Conservation (phyloP, 139 green algal genomes). For the Tetraselmis striata region DNA sequence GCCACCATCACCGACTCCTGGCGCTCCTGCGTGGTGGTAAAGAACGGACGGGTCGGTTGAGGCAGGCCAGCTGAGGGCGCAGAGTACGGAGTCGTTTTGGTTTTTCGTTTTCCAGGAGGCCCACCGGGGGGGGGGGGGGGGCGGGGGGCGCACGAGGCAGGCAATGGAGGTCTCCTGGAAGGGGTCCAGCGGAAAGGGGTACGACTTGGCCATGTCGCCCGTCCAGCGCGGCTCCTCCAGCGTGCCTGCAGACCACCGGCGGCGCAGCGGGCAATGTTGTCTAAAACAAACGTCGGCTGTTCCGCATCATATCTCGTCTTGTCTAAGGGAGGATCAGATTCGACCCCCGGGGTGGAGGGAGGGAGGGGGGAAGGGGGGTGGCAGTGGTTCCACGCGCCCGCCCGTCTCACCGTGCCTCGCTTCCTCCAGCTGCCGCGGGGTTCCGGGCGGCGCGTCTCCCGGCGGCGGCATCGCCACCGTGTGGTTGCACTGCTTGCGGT, state of each 20-base stretch:
- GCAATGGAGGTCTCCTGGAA: constrained; percentile 78
- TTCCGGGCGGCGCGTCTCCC: neutral
- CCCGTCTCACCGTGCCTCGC: neutral
- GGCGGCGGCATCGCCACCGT: neutral
- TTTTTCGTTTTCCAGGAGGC: no score
- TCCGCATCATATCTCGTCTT: no score
- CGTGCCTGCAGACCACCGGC: constrained; percentile 60
- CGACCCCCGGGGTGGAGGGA: no score
- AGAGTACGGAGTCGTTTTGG: no score
- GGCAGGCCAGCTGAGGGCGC: no score
- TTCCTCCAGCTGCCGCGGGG: neutral
- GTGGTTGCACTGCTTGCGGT: neutral
- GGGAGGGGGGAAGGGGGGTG: no score
- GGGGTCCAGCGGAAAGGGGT: constrained; percentile 82
- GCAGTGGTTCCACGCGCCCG: no score
- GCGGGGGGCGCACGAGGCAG: constrained; percentile 59
- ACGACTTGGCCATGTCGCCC: constrained; percentile 63
- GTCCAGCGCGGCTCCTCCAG: constrained; percentile 56
- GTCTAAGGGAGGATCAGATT: no score
- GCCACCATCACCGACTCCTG: constrained; percentile 84
- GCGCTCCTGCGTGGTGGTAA: constrained; percentile 66
- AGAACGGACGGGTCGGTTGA: no score
- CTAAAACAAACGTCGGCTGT: no score
- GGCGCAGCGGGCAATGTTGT: no score
- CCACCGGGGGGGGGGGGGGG: neutral